Conservation (phyloP, 345 rosid genomes). For the Dovyalis caffra region DNA sequence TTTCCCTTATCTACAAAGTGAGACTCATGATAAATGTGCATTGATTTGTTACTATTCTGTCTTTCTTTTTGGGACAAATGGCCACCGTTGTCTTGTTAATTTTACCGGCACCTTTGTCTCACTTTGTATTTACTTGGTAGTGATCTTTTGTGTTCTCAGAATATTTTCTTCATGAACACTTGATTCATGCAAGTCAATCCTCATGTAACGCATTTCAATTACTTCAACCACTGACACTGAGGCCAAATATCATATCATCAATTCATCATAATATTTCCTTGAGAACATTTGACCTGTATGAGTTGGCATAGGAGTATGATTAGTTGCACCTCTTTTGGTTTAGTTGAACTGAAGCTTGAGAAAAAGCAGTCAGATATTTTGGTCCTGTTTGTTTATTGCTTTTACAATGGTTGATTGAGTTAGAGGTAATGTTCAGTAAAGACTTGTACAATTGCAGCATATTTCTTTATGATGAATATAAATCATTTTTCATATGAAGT, state of each 20-base stretch:
- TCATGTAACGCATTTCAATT: background rate
- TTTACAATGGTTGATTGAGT: background rate
- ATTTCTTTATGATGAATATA: background rate
- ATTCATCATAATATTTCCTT: background rate
- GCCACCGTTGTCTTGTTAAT: background rate
- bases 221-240: background rate
- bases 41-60: background rate
- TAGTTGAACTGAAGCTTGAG: background rate
- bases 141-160: background rate
- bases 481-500: background rate
- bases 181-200: background rate
- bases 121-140: background rate
- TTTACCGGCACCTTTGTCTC: background rate
- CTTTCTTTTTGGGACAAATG: background rate
- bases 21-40: background rate
- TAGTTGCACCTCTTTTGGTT: background rate
- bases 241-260: background rate
- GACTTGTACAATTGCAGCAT: background rate
- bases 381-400: background rate
- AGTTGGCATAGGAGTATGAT: background rate
- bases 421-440: background rate
- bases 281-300: background rate
- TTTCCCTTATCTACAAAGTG: no score
- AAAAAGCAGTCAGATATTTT: background rate
- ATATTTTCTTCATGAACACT: background rate